Evolutionary conservation across 2,329 filamentous ascomycete genomes (phyloP), one percentile per base, ranked within the genome.

Genomic region (Alternaria sp.): DNA sequence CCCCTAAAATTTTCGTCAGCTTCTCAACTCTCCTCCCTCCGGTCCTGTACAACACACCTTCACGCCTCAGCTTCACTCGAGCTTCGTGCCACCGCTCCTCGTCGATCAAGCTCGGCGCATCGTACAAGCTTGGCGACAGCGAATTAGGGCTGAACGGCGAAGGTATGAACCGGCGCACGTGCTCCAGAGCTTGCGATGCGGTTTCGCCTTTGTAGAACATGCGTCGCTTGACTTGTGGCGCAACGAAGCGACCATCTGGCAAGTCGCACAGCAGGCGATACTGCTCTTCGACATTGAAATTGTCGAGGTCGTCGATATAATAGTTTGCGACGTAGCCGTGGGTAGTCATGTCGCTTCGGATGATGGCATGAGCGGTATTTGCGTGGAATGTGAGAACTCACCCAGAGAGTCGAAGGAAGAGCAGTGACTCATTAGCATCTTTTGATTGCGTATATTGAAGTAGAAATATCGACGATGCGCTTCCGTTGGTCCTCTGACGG

Each of bases 31-130:
- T 28, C 5, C 7, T 47, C 14, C 7, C n/a, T 23, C 20, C 0
- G 3, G 14, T 9, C 4, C 3, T 20, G 6, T 18, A 11, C 15
- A 4, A n/a, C 44, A 37, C 54, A 63, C 61, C 64, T 55, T 47
- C 37, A 5, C 23, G 41, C 26, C 59, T 53, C 20, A 61, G 12
- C 12, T 41, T 45, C 10, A 14, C 58, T 21, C 51, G 57, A 21
- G 58, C 50, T 3, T 58, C 8, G 4, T 47, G 56, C 64, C 66
- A 65, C 21, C 58, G 51, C 11, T 63, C 60, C 25, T 63, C 64
- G 9, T 67, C 59, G 14, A 67, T 67, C 57, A 63, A 53, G 20
- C 30, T 56, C 5, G 50, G 50, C 15, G 18, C 41, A 46, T 56
- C 21, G 18, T 53, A 59, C 26, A 54, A 23, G 2, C 41, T 14